A percentile compares a stretch with the other conserved stretches of the same genome.
Conservation (phyloP, 768 basidiomycete species). For the Fomitopsis serialis region DNA sequence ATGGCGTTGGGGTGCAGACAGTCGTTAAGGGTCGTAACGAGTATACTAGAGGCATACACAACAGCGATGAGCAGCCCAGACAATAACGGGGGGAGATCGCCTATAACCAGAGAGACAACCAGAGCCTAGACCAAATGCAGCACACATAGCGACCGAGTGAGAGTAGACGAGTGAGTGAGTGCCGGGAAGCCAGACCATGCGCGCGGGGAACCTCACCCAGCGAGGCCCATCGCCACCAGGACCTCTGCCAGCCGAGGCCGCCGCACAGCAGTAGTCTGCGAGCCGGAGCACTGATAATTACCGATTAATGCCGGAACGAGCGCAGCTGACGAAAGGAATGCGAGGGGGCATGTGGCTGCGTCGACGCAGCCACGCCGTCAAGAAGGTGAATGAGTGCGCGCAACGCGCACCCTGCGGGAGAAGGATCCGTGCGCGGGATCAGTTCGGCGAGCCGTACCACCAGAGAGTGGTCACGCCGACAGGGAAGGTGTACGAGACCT, state of each 20-base stretch:
- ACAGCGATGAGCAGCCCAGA: no score
- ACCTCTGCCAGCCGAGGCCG: background rate
- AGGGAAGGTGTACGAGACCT: constrained; percentile 74
- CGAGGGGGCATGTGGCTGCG: background rate
- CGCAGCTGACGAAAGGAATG: background rate
- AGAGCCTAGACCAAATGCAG: no score
- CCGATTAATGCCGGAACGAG: background rate
- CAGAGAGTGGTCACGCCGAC: constrained; percentile 61
- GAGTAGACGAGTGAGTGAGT: background rate
- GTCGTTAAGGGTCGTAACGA: no score
- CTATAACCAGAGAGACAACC: no score
- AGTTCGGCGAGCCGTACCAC: constrained; percentile 36
- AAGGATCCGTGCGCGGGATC: background rate
- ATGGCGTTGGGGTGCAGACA: no score
- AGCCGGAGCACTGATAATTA: background rate
- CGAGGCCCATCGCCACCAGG: background rate
- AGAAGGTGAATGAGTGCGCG: background rate
- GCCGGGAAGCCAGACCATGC: background rate
- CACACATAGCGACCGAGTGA: no score
- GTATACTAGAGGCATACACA: no score
- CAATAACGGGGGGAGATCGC: no score
- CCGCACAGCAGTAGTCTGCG: background rate
- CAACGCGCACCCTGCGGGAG: background rate
- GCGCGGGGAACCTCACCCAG: background rate
- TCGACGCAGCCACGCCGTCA: background rate